Conservation (phyloP, 1,284 basidiomycete genomes). For the Austroboletus olivaceoglutinosus region DNA sequence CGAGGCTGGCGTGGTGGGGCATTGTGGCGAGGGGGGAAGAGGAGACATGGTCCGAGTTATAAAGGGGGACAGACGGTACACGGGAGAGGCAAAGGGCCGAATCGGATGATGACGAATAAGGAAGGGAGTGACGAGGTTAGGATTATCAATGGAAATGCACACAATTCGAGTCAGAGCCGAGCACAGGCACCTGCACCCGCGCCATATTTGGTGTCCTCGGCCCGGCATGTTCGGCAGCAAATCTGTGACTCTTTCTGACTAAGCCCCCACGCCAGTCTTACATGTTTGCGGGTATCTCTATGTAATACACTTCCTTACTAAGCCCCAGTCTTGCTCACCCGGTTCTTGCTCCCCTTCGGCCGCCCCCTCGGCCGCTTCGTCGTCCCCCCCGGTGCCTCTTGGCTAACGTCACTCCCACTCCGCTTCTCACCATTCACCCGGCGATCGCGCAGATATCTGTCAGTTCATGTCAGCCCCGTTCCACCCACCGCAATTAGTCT, state of each 20-base stretch:
- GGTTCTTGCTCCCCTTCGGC: constrained; percentile 42
- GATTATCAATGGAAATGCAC: constrained; percentile 30
- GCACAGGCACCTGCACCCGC: not conserved
- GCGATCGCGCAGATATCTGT: constrained; percentile 36
- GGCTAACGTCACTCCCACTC: constrained; percentile 26
- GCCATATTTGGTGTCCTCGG: constrained; percentile 1
- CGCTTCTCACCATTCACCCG: constrained; percentile 38
- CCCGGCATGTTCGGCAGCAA: constrained; percentile 6
- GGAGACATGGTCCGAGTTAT: constrained; percentile 24
- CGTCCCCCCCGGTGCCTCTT: constrained; percentile 22
- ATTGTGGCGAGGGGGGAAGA: constrained; percentile 10
- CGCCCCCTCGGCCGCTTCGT: constrained; percentile 50
- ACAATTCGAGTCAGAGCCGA: constrained; percentile 25
- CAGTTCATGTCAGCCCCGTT: constrained; percentile 20
- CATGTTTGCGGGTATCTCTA: too few relatives aligned
- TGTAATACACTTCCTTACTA: not conserved
- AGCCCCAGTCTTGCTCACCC: constrained; percentile 16
- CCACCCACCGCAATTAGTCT: not conserved
- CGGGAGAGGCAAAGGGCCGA: constrained; percentile 27
- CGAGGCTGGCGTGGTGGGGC: constrained; percentile 57
- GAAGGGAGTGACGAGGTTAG: constrained; percentile 19
- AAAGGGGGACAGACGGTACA: constrained; percentile 25
- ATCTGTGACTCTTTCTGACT: constrained; percentile 14
- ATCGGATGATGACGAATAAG: constrained; percentile 33
- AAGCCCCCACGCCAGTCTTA: not conserved